phyloP scores from a whole-genome alignment of 2,329 filamentous ascomycete genomes.

The Calonectria montana region DNA sequence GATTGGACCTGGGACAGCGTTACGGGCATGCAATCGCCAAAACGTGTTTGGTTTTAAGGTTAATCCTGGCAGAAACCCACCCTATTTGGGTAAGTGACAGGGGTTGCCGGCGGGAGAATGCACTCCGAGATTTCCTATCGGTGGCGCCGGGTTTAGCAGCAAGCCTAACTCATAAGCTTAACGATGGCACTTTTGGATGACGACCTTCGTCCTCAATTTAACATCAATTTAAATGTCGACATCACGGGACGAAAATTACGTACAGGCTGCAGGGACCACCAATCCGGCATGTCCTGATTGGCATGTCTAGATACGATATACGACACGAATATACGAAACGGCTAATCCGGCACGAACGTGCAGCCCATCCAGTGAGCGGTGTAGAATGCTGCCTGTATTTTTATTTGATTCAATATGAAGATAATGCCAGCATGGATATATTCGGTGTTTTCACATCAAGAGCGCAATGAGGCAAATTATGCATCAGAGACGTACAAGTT shows the following conservation, averaged over 20 bases:
- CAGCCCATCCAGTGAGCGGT: no score
- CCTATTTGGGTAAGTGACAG: background rate
- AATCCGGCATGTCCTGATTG: background rate
- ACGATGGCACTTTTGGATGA: background rate
- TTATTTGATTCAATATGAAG: background rate
- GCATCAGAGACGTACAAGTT: background rate
- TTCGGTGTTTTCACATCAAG: background rate
- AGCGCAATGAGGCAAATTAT: background rate
- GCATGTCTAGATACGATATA: background rate
- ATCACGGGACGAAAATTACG: background rate
- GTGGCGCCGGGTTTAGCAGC: background rate
- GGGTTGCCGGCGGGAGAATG: background rate
- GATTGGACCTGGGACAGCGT: background rate
- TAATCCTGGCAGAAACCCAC: background rate
- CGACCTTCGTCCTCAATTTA: background rate
- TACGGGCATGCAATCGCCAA: background rate
- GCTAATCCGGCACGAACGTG: background rate
- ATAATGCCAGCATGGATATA: background rate
- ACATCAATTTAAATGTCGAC: background rate
- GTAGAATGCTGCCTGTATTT: background rate
- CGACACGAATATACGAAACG: background rate
- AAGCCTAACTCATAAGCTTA: slow-evolving; percentile 2
- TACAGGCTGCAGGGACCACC: background rate
- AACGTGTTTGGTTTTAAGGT: background rate
- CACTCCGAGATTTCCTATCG: background rate